Conservation (phyloP, 2,329 filamentous ascomycete species). For the Penicillium capsulatum region DNA sequence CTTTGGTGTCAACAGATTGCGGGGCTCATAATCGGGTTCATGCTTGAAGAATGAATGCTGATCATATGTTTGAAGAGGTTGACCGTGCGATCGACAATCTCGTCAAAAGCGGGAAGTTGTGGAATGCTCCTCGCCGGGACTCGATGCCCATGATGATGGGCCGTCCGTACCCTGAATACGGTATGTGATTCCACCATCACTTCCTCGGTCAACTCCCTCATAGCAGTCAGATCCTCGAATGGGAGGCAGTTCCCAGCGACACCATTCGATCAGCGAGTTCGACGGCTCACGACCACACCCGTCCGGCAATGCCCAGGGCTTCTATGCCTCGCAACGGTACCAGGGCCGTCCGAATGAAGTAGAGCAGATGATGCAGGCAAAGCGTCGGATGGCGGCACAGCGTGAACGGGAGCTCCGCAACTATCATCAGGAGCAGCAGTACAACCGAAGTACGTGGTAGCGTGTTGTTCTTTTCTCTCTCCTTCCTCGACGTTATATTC, state of each 20-base stretch:
- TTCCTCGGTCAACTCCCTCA: constrained; percentile 10
- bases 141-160: constrained; percentile 64
- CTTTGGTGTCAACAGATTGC: too few relatives aligned
- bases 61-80: constrained; percentile 63
- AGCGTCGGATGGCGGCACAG: constrained; percentile 98
- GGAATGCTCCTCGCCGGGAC: constrained; percentile 71
- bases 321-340: constrained; percentile 90
- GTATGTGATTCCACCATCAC: constrained; percentile 44
- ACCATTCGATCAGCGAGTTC: constrained; percentile 82
- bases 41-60: constrained; percentile 17
- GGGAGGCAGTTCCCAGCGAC: constrained; percentile 61
- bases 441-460: constrained; percentile 82
- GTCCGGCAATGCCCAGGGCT: constrained; percentile 79
- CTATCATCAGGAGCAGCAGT: constrained; percentile 99
- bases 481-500: constrained; percentile 34
- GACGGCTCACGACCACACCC: constrained; percentile 70
- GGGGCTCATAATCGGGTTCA: not conserved
- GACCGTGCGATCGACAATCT: constrained; percentile 94
- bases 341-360: constrained; percentile 84
- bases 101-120: constrained; percentile 93
- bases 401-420: constrained; percentile 98
- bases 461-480: constrained; percentile 29
- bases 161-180: constrained; percentile 56
- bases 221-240: constrained; percentile 64
- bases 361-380: constrained; percentile 98